Conservation (phyloP, 805 yeast species). For the Sungouiozyma intestinalis region DNA sequence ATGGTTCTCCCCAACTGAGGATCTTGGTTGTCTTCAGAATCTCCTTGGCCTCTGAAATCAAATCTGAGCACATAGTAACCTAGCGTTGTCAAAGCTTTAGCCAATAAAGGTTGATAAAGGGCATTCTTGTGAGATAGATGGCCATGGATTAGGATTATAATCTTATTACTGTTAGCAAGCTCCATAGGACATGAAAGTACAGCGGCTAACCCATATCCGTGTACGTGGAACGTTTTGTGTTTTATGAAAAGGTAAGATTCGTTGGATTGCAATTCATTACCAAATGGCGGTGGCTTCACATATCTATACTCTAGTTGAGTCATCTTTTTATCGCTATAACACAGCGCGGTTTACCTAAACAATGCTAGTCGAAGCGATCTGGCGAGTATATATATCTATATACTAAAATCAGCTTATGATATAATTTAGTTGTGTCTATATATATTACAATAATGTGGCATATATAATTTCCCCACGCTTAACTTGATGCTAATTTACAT, state of each 20-base stretch:
- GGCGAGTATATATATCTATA: too few species aligned
- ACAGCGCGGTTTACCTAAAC: too few species aligned
- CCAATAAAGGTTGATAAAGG: conserved; percentile 57
- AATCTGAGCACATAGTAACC: conserved; percentile 64
- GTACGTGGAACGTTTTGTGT: neutral
- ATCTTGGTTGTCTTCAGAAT: conserved; percentile 40
- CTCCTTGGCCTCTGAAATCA: conserved; percentile 83
- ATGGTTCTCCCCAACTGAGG: conserved; percentile 42
- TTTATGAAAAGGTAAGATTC: conserved; percentile 1
- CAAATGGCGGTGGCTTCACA: neutral
- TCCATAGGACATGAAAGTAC: conserved; percentile 7
- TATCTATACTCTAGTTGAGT: neutral
- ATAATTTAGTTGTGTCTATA: too few species aligned
- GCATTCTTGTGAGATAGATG: conserved; percentile 77
- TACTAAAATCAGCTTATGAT: too few species aligned
- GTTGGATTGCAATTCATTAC: neutral
- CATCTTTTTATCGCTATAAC: too few species aligned
- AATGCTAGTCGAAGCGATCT: too few species aligned
- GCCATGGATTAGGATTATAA: conserved; percentile 69
- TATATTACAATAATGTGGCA: too few species aligned
- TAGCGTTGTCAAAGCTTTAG: conserved; percentile 46
- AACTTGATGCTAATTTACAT: conserved; percentile 21
- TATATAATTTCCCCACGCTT: too few species aligned
- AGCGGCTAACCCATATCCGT: conserved; percentile 3
- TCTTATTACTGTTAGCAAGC: conserved; percentile 27